Base-by-base conservation (phyloP, 2,329 filamentous ascomycete genomes). In the Aspergillus cejpii region DNA sequence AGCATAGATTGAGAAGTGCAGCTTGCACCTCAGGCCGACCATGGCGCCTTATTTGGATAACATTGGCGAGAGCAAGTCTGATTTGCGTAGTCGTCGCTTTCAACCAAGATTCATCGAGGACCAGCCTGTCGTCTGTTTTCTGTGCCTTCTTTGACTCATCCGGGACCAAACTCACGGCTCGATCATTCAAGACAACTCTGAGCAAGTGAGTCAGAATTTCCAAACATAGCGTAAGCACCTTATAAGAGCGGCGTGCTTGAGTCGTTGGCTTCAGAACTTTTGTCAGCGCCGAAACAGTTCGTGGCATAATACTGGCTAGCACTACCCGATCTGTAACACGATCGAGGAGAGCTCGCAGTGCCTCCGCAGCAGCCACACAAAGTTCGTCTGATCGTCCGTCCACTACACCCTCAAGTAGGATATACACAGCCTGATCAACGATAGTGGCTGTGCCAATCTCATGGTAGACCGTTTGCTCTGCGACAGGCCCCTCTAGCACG, bases 281-380 rank as follows among this genome's bases (percentile, higher is more conserved):
- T 2, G 85, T 83, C 19, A 98, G 70, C 1, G 82, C 80, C 2
- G 92, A 97, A 0, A 95, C 79, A 0, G 87, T 87, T 7, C 90
- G 88, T 0, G 94, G 92, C 33, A 97, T 74, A 58, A 98, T 92
- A 49, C 80, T 90, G 7, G 88, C 87, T 44, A 94, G 72, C 2
- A 86, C 80, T n/a, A 85, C 77, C 37, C 77, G 78, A 56, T 92
- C 84, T 41, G 77, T 80, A 34, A 95, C 74, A 17, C 80, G 78
- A 5, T 64, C 59, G 52, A 81, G 79, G 6, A 92, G 69, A 0
- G 78, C 70, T 40, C 78, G 69, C 2, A 96, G 62, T 5, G 85
- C 80, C 10, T 72, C 65, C 3, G 87, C 70, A 5, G 88, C 85
- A 52, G 84, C 78, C 4, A 84, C 62, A 59, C 91, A 89, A 15